Percentiles rank a stretch among this genome's conserved stretches.
These are phyloP conservation scores for Tylopilus plumbeoviolaceoides DNA, from an alignment of 768 basidiomycete genomes.

Conservation along the genomic window DNA sequence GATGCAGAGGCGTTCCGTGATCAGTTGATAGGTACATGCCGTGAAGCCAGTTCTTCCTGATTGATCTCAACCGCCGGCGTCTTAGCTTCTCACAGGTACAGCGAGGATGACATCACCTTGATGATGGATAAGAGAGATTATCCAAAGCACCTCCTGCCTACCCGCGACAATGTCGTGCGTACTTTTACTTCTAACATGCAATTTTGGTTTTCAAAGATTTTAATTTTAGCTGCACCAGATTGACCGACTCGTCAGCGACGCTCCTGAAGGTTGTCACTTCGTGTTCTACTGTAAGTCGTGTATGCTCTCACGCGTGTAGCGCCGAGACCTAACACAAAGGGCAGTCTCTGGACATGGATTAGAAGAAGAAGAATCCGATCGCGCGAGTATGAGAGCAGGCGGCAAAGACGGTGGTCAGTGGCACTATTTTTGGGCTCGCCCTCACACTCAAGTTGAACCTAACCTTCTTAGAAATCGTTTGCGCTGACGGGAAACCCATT, in stretches of 20 bases:
- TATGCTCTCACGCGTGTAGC: too few relatives aligned
- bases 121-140: constrained; percentile 37
- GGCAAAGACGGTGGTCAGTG: constrained; percentile 45
- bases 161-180: constrained; percentile 42
- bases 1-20: constrained; percentile 15
- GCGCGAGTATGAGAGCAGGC: constrained; percentile 39
- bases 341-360: constrained; percentile 23
- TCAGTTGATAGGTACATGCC: constrained; percentile 15
- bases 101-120: constrained; percentile 36
- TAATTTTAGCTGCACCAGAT: constrained; percentile 36
- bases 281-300: constrained; percentile 50
- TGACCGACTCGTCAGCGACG: constrained; percentile 37
- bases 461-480: constrained; percentile 16
- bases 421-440: background rate
- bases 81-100: constrained; percentile 38
- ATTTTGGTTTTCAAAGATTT: background rate
- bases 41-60: background rate
- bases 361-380: constrained; percentile 20
- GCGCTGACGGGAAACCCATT: constrained; percentile 18
- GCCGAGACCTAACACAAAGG: background rate
- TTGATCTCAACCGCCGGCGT: background rate
- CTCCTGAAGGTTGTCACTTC: constrained; percentile 42
- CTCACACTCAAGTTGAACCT: background rate
- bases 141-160: constrained; percentile 37
- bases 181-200: background rate